Conservation (phyloP, 257 asterid genomes). For the Scutellaria barbata region DNA sequence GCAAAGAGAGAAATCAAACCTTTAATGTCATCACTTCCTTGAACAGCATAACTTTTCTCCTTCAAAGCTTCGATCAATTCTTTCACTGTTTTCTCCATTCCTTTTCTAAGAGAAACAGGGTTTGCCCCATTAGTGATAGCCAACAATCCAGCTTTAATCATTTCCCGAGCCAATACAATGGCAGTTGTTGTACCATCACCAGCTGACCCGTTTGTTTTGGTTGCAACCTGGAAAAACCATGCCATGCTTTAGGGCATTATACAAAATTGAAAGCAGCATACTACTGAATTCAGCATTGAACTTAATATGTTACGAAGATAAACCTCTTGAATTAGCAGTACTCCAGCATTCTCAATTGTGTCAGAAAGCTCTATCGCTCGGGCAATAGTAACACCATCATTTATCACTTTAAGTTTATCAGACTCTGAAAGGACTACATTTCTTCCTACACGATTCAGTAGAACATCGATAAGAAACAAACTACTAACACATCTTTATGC, state of each 20-base stretch:
- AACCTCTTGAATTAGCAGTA: conserved; percentile 82
- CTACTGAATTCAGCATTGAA: neutral
- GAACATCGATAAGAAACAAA: conserved; percentile 24
- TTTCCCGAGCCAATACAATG: conserved; percentile 87
- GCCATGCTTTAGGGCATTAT: conserved; percentile 25
- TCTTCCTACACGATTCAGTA: conserved; percentile 57
- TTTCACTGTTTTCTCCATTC: conserved; percentile 80
- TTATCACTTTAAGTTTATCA: conserved; percentile 68
- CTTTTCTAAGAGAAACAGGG: conserved; percentile 77
- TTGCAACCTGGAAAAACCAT: conserved; percentile 67
- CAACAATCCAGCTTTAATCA: conserved; percentile 75
- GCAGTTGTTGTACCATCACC: conserved; percentile 99
- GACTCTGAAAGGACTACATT: conserved; percentile 84
- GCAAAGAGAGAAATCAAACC: conserved; percentile 46
- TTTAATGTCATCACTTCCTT: conserved; percentile 72
- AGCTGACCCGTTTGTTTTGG: conserved; percentile 78
- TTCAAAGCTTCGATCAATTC: conserved; percentile 61
- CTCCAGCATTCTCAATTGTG: conserved; percentile 91
- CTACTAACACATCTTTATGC: neutral
- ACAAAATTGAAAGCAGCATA: conserved; percentile 19
- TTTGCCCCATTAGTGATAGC: conserved; percentile 89
- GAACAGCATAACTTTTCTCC: conserved; percentile 64
- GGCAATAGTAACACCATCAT: conserved; percentile 94
- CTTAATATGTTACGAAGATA: neutral
- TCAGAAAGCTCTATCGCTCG: conserved; percentile 91